Conservation (phyloP, 1,284 basidiomycete genomes). For the Fomitopsis pinicola region DNA sequence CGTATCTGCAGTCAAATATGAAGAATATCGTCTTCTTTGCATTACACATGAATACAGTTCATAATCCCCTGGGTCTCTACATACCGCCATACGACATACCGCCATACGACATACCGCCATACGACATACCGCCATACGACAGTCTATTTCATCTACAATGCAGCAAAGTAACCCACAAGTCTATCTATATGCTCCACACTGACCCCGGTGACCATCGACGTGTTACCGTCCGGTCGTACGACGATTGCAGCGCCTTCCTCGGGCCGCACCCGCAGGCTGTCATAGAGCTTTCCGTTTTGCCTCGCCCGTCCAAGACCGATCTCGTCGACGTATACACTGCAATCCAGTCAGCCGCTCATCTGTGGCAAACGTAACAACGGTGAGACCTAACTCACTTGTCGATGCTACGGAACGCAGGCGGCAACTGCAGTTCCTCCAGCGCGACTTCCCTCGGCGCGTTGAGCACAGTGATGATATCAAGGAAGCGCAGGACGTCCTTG, state of each 20-base stretch:
- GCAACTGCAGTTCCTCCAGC: neutral
- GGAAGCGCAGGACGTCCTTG: neutral
- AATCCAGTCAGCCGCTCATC: neutral
- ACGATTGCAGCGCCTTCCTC: neutral
- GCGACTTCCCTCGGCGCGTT: neutral
- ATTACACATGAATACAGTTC: neutral
- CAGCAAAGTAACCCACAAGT: neutral
- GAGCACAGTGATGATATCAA: neutral
- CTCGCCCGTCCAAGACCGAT: neutral
- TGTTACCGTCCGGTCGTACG: neutral
- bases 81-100: neutral
- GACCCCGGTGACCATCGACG: neutral
- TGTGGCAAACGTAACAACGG: neutral
- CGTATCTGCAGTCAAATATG: too few species aligned
- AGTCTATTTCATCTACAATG: neutral
- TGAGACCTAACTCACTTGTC: neutral
- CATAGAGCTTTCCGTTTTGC: neutral
- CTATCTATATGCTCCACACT: neutral
- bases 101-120: too few species aligned
- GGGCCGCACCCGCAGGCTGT: neutral
- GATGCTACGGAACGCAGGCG: neutral
- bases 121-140: neutral
- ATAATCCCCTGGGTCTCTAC: neutral
- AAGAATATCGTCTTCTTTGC: too few species aligned
- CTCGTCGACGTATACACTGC: neutral